These are phyloP conservation scores for Piromyces sp. DNA, from an alignment of 192 early-diverging fungal genomes.

Conservation along the genomic window DNA sequence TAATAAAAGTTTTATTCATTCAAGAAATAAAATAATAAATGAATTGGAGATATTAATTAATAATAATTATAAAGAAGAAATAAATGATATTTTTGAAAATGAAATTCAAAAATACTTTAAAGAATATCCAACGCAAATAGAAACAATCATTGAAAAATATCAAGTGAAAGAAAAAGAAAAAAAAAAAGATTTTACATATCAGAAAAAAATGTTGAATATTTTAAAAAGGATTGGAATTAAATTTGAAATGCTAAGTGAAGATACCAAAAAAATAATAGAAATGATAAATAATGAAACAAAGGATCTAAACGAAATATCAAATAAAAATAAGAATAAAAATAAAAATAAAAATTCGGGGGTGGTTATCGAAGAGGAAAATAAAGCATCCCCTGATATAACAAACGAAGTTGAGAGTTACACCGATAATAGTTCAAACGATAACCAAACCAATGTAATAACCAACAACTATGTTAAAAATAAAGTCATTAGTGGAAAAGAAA, in stretches of 20 bases:
- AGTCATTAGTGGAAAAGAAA: not conserved
- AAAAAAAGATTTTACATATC: not conserved
- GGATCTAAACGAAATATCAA: not conserved
- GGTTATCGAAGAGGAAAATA: not conserved
- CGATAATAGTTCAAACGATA: no score
- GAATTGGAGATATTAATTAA: not conserved
- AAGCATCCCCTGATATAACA: no score
- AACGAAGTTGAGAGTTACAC: no score
- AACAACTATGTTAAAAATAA: not conserved
- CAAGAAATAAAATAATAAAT: not conserved
- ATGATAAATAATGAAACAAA: not conserved
- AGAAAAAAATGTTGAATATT: not conserved
- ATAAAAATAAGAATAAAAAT: not conserved
- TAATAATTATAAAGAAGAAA: not conserved
- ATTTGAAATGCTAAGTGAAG: not conserved
- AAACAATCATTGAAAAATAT: not conserved
- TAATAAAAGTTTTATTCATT: not conserved
- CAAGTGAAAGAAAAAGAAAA: not conserved
- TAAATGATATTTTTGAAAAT: not conserved
- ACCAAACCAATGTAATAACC: no score
- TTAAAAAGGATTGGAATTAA: not conserved
- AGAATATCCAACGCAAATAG: not conserved
- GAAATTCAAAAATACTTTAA: not conserved
- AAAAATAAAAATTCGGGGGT: not conserved
- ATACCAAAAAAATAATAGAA: not conserved